Conservation (phyloP, 225 moss, liverwort and hornwort species). For the Lunularia cruciata region DNA sequence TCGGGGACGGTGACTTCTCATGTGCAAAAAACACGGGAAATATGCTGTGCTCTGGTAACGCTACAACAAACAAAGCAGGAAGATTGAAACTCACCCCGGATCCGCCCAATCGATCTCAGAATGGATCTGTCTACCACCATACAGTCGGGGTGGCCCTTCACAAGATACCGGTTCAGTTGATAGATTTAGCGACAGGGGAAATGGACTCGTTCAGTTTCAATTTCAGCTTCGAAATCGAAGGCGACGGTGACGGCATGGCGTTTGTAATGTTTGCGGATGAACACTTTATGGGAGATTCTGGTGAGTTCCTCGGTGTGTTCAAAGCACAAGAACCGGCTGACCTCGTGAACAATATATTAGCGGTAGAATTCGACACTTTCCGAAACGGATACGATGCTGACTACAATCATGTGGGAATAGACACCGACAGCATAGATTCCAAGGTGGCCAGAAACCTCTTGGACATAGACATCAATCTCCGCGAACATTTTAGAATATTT, state of each 20-base stretch:
- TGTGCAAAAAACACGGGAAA: neutral
- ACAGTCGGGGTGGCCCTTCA: conserved; percentile 1
- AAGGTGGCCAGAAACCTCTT: too few species aligned
- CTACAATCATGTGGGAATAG: conserved; percentile 12
- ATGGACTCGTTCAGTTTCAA: conserved; percentile 21
- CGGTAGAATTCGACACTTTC: conserved; percentile 18
- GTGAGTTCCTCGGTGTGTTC: neutral
- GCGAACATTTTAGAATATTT: neutral
- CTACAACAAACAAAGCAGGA: neutral
- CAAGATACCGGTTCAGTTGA: conserved; percentile 8
- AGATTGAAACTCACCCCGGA: conserved; percentile 12
- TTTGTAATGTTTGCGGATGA: neutral
- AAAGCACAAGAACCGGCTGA: neutral
- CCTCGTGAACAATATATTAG: neutral
- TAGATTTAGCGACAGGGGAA: neutral
- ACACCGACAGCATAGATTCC: neutral
- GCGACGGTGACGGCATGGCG: conserved; percentile 6
- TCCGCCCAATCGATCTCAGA: neutral
- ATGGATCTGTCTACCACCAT: neutral
- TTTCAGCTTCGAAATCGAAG: conserved; percentile 18
- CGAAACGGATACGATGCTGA: neutral
- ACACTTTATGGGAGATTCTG: neutral
- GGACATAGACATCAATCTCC: neutral
- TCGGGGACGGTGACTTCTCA: neutral
- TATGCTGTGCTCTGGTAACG: conserved; percentile 3